phyloP scores from a whole-genome alignment of 1,284 basidiomycete genomes.

The Wolfiporia cocos region DNA sequence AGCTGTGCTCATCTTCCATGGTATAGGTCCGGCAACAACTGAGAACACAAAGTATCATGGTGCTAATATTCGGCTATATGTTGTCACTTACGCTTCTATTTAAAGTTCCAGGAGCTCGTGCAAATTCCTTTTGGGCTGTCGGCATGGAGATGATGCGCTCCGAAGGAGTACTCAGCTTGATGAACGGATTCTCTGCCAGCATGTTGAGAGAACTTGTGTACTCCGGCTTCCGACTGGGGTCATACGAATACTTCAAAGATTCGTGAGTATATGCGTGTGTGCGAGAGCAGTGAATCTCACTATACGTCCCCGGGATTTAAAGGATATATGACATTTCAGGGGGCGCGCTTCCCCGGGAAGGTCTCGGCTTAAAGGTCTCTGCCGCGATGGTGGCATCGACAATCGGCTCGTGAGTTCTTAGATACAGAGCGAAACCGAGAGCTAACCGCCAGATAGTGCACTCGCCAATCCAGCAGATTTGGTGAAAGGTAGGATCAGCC shows the following conservation, averaged over 20 bases:
- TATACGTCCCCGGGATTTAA: background rate
- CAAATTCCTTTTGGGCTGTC: conserved; percentile 30
- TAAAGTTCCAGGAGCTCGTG: conserved; percentile 25
- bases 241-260: conserved; percentile 36
- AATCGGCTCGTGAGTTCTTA: conserved; percentile 26
- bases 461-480: conserved; percentile 35
- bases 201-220: conserved; percentile 32
- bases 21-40: conserved; percentile 30
- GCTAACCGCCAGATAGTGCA: conserved; percentile 16
- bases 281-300: background rate
- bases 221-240: conserved; percentile 31
- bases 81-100: too few relatives aligned
- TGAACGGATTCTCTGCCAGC: conserved; percentile 30
- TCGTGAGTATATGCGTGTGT: conserved; percentile 18
- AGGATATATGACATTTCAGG: conserved; percentile 20
- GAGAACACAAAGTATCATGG: conserved; percentile 28
- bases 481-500: conserved; percentile 26
- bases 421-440: background rate
- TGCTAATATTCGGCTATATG: too few relatives aligned
- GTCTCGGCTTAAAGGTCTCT: conserved; percentile 29
- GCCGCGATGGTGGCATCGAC: conserved; percentile 29
- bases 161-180: conserved; percentile 29
- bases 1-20: background rate
- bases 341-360: conserved; percentile 26
- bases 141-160: conserved; percentile 28